Conservation (phyloP, 176 grass and related monocot genomes). For the Olyra latifolia region DNA sequence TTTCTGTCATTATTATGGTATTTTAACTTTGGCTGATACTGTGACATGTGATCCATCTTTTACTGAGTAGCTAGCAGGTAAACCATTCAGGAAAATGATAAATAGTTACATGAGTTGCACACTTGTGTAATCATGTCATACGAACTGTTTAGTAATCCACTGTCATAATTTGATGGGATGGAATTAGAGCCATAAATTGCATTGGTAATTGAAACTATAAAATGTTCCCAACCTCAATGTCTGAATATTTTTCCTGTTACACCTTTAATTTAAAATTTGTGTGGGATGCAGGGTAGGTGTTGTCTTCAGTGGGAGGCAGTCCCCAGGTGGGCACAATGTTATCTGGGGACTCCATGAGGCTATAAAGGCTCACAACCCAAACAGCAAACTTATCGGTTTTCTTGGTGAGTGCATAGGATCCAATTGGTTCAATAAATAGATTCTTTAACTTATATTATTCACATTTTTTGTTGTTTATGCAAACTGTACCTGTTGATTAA, state of each 20-base stretch:
- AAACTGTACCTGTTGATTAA: neutral
- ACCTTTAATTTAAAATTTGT: slow-evolving; percentile 1
- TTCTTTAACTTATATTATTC: neutral
- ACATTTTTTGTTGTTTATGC: neutral
- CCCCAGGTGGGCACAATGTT: slow-evolving; percentile 97
- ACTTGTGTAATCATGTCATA: neutral
- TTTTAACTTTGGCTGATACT: neutral
- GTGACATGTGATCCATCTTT: neutral
- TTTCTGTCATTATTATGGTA: neutral
- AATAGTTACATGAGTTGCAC: neutral
- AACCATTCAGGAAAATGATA: neutral
- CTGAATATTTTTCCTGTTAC: neutral
- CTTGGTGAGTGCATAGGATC: slow-evolving; percentile 53
- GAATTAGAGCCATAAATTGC: neutral
- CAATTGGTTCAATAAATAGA: neutral
- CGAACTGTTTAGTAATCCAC: neutral
- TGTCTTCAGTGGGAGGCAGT: slow-evolving; percentile 96
- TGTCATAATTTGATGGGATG: neutral
- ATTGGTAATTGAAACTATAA: neutral
- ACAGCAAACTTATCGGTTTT: slow-evolving; percentile 88
- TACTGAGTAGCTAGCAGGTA: neutral
- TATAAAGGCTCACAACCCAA: slow-evolving; percentile 80
- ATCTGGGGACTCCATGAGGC: slow-evolving; percentile 88
- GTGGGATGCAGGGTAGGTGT: slow-evolving; percentile 68
- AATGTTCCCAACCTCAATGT: neutral